A percentile compares a stretch with the other conserved stretches of the same genome.
These are phyloP conservation scores for Hyphopichia khmerensis DNA, from an alignment of 1,139 yeast species.

Conservation along the genomic window DNA sequence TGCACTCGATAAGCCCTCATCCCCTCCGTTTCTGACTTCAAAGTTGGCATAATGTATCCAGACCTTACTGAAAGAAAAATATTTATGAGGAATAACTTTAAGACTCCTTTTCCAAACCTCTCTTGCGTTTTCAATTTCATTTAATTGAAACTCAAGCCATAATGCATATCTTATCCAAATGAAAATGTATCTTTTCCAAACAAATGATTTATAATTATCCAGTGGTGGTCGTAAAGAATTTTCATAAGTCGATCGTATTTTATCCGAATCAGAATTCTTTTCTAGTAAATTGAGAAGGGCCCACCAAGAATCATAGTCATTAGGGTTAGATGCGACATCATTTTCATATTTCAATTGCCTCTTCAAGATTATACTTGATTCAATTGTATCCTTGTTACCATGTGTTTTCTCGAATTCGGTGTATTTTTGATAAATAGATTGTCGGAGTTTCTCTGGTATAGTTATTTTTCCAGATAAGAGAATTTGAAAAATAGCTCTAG, in stretches of 20 bases:
- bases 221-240: conserved; percentile 20
- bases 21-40: conserved; percentile 59
- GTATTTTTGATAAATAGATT: conserved; percentile 43
- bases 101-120: conserved; percentile 50
- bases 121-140: conserved; percentile 49
- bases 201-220: conserved; percentile 33
- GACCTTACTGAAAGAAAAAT: conserved; percentile 65
- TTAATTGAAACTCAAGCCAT: conserved; percentile 55
- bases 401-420: conserved; percentile 64
- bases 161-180: conserved; percentile 69
- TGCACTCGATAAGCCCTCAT: conserved; percentile 42
- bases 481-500: conserved; percentile 57
- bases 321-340: conserved; percentile 44
- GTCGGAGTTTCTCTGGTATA: conserved; percentile 18
- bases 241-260: conserved; percentile 11
- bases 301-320: conserved; percentile 85
- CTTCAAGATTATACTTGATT: conserved; percentile 50
- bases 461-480: conserved; percentile 33
- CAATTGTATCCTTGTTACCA: conserved; percentile 57
- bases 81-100: conserved; percentile 52
- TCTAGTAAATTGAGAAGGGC: conserved; percentile 52
- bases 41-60: conserved; percentile 77
- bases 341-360: conserved; percentile 57
- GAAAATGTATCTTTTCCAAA: conserved; percentile 69
- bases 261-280: conserved; percentile 19